Evolutionary conservation across 495 filamentous ascomycete genomes (phyloP).

Genomic region (Aspergillus bertholletiae): DNA sequence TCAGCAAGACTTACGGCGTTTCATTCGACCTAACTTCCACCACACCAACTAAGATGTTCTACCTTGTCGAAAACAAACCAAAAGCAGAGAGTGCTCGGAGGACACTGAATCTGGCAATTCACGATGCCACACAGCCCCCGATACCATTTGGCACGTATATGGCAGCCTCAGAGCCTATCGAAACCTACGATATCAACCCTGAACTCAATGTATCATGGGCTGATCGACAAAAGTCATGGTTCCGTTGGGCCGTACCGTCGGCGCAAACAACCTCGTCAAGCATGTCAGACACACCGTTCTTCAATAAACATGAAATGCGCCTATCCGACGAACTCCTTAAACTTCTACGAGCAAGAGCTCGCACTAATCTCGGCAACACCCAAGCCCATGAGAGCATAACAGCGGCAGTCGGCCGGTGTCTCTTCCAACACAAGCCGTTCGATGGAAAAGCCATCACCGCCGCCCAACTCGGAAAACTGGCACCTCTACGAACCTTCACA

Average conservation of each 20-base stretch:
- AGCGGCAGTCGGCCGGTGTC: conserved; percentile 37
- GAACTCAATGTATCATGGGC: conserved; percentile 25
- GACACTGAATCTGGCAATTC: conserved; percentile 30
- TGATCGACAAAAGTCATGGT: conserved; percentile 35
- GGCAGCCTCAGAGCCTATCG: conserved; percentile 22
- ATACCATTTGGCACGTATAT: conserved; percentile 38
- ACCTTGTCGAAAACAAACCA: conserved; percentile 31
- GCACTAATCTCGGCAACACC: not conserved
- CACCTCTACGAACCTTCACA: conserved; percentile 29
- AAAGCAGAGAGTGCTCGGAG: conserved; percentile 34
- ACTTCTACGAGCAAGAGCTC: conserved; percentile 21
- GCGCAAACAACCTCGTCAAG: conserved; percentile 12
- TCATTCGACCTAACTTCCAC: conserved; percentile 15
- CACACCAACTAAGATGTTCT: conserved; percentile 24
- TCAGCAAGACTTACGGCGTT: conserved; percentile 28
- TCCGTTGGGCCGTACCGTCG: conserved; percentile 37
- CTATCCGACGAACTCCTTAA: conserved; percentile 36
- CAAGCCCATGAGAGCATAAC: conserved; percentile 32
- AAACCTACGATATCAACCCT: conserved; percentile 17
- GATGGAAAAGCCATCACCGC: conserved; percentile 23
- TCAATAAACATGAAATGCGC: conserved; percentile 29
- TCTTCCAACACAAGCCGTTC: conserved; percentile 30
- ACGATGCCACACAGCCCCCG: conserved; percentile 12
- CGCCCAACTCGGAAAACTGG: conserved; percentile 29
- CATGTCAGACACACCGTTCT: conserved; percentile 19